Base-by-base conservation (phyloP, 257 asterid genomes). In the Ligustrum vulgare region DNA sequence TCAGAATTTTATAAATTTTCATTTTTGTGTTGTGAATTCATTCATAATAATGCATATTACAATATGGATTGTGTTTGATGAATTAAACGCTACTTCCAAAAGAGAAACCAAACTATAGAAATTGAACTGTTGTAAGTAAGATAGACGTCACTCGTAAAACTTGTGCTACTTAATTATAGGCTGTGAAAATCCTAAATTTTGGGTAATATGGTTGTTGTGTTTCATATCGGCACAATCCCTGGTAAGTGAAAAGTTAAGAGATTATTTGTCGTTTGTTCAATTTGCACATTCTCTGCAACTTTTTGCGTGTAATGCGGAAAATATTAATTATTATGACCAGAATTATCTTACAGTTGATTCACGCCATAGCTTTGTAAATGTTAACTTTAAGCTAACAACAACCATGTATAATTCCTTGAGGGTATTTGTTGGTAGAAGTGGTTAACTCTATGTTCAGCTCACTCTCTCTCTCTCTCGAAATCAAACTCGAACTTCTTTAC, bases 401-500 rank as follows among this genome's bases (percentile, higher is more conserved):
- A 10, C 34, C 33, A 60, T 60, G 32, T 13, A 9, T 8, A 25
- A 2, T 60, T 60, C 34, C 34, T 60, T 23, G 18, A 11, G 35
- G 16, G 67, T 25, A 60, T 60, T 22, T 9, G 35, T 60, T 11
- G 7, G n/a, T n/a, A 3, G 31, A 25, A 60, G 67, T 9, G 67
- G 34, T 9, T 35, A 60, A 33, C 16, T 22, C 18, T 13, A 47
- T 32, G 51, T 16, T 60, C 67, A 31, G 34, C 66, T 65, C 73
- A 37, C 72, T 70, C 47, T 60, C 63, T 23, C 62, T 76, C 82
- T 83, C 69, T 68, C 80, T 84, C 79, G 82, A 72, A 72, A 76
- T 83, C 81, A 68, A 81, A 80, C 87, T 81, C 82, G 88, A 91
- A 87, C 86, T 86, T 88, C 87, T 88, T 91, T 82, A 94, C 98